Base-by-base conservation (phyloP, 306 rosid species). In the Fragaria ananassa region DNA sequence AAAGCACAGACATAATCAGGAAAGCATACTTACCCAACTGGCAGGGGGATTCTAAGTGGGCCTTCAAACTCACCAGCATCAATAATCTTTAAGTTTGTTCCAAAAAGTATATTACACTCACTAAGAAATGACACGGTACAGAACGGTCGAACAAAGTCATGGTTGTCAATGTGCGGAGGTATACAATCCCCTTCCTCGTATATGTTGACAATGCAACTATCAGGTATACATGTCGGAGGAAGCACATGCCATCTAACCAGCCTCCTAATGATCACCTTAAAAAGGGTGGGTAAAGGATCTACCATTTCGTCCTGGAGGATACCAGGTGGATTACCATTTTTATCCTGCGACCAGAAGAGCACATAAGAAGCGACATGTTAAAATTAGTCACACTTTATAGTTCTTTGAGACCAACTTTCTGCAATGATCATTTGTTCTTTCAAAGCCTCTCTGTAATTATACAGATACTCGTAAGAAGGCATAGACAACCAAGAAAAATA, bases 71-170 rank as follows among this genome's bases (percentile, higher is more conserved):
- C 93, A 78, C 98, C 97, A 19, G 97, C 82, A 60, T 92, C 89
- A 39, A 83, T 53, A 79, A 72, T 25, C 78, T 81, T 84, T 49
- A 93, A 76, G 88, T 93, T 89, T 9, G 94, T 75, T 39, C 99
- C 99, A 72, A 96, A 96, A 72, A 96, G 35, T 58, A 96, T 96
- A 71, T 87, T 3, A 79, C 99, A 96, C 77, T 96, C 93, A 17
- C 99, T 93, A 60, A 96, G 96, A 84, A 96, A 93, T 13, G 99
- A 96, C 25, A 96, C 97, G 0, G 99, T 96, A 78, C 99, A 96
- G 78, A 96, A 96, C 21, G 98, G 99, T 73, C 99, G 89, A 77
- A 93, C 90, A 80, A 96, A 92, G 78, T 96, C 99, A 62, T 91
- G 99, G 83, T 86, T 96, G 86, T 96, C 99, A 49, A 93, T 86